Evolutionary conservation across 106 monocot genomes (phyloP).

Genomic region (Posidonia australis): DNA sequence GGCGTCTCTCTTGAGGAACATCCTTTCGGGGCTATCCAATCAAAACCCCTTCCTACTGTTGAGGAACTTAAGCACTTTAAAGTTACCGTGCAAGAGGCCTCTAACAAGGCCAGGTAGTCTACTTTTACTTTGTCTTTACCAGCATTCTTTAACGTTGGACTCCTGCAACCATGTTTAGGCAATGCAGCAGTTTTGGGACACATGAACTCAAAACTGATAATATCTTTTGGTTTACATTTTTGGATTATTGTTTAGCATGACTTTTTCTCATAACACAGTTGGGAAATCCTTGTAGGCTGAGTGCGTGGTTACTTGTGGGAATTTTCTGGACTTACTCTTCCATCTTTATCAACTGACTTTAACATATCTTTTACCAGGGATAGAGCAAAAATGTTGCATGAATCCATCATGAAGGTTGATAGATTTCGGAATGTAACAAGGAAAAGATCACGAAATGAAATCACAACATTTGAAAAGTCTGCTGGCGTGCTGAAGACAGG

Average conservation of each 20-base stretch:
- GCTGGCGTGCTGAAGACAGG: constrained; percentile 40
- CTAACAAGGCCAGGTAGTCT: constrained; percentile 41
- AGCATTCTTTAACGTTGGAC: no score
- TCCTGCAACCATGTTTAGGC: no score
- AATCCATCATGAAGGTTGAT: constrained; percentile 53
- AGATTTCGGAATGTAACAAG: constrained; percentile 46
- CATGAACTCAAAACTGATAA: no score
- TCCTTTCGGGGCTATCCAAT: constrained; percentile 46
- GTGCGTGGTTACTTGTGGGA: not conserved
- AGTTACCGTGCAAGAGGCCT: constrained; percentile 31
- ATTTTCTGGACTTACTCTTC: not conserved
- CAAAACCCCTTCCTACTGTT: constrained; percentile 34
- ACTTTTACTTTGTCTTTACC: not conserved
- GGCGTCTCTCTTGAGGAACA: constrained; percentile 68
- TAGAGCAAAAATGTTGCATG: constrained; percentile 48
- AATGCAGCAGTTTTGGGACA: no score
- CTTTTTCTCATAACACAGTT: not conserved
- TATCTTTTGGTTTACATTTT: no score
- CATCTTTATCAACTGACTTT: not conserved
- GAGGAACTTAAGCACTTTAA: constrained; percentile 72
- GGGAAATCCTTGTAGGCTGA: not conserved
- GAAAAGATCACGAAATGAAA: constrained; percentile 54
- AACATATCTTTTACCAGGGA: constrained; percentile 42
- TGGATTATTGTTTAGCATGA: no score
- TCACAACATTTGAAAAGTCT: constrained; percentile 39